These are phyloP conservation scores for Leccinum uliginosum DNA, from an alignment of 768 basidiomycete species.

Conservation along the genomic window DNA sequence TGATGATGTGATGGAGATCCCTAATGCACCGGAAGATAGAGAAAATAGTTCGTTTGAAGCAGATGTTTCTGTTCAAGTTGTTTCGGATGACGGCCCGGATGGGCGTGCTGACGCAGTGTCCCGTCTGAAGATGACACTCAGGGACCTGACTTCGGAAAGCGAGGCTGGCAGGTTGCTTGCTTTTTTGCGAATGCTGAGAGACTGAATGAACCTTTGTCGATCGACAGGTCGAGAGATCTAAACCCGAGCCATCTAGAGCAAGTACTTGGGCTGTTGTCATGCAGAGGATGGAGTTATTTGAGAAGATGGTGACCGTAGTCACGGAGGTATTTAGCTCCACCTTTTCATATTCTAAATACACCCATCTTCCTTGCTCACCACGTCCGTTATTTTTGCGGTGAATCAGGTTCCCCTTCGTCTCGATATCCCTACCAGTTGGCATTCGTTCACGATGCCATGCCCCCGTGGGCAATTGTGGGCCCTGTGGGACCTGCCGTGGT, in stretches of 20 bases:
- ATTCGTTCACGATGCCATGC: too few relatives aligned
- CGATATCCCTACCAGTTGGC: too few relatives aligned
- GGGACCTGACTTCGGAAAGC: slow-evolving; percentile 50
- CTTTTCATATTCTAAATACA: too few relatives aligned
- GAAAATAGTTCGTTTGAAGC: slow-evolving; percentile 17
- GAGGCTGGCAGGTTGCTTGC: slow-evolving; percentile 51
- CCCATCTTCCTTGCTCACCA: too few relatives aligned
- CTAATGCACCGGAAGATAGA: slow-evolving; percentile 24
- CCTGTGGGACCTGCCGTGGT: too few relatives aligned
- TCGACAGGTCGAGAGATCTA: slow-evolving; percentile 32
- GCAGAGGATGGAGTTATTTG: too few relatives aligned
- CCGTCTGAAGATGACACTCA: slow-evolving; percentile 55
- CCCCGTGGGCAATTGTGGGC: too few relatives aligned
- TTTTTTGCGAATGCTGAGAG: slow-evolving; percentile 1
- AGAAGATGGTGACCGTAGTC: too few relatives aligned
- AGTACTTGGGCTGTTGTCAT: too few relatives aligned
- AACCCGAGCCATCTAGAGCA: slow-evolving; percentile 17
- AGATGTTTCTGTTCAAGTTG: slow-evolving; percentile 18
- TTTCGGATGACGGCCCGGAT: slow-evolving; percentile 20
- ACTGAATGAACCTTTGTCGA: slow-evolving; percentile 5
- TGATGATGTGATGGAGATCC: slow-evolving; percentile 32
- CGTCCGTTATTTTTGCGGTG: too few relatives aligned
- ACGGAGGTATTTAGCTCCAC: too few relatives aligned
- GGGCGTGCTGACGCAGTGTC: slow-evolving; percentile 50
- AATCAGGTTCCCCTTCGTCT: too few relatives aligned